Evolutionary conservation across 2,329 filamentous ascomycete genomes (phyloP).

Genomic region (Diaporthe humulicola): DNA sequence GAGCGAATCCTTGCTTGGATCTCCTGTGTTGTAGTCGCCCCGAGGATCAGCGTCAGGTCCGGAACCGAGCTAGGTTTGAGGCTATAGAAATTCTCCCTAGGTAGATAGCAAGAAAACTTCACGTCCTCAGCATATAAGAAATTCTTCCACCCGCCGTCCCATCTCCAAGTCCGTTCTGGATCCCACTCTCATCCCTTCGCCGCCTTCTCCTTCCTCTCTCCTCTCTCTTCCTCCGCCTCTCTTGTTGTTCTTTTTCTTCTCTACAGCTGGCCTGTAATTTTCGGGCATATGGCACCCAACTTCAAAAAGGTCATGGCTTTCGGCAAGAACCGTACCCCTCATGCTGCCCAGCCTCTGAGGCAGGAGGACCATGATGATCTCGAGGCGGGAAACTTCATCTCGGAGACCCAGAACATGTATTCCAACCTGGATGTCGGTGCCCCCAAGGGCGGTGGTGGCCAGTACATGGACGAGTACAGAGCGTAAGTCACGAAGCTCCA

Average conservation of each 20-base stretch:
- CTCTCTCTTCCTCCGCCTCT: conserved; percentile 37
- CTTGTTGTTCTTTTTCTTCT: conserved; percentile 37
- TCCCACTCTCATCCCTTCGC: conserved; percentile 33
- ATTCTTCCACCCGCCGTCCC: conserved; percentile 27
- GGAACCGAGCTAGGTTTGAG: conserved; percentile 37
- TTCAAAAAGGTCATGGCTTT: conserved; percentile 50
- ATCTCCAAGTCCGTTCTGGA: not conserved
- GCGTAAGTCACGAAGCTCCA: conserved; percentile 44
- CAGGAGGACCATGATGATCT: conserved; percentile 46
- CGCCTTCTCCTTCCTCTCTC: conserved; percentile 40
- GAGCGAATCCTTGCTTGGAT: conserved; percentile 36
- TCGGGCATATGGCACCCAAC: conserved; percentile 49
- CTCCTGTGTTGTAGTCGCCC: conserved; percentile 35
- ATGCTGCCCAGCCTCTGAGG: conserved; percentile 43
- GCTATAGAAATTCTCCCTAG: conserved; percentile 26
- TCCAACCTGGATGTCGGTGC: conserved; percentile 39
- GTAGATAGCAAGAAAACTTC: conserved; percentile 30
- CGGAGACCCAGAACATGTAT: conserved; percentile 46
- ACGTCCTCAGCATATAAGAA: conserved; percentile 37
- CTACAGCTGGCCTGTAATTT: conserved; percentile 49
- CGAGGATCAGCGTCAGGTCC: conserved; percentile 34
- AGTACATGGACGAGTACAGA: conserved; percentile 51
- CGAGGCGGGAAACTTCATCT: conserved; percentile 49
- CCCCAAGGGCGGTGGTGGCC: conserved; percentile 47
- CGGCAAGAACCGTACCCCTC: conserved; percentile 43